A percentile compares a stretch with the other conserved stretches of the same genome.
Conservation (phyloP, 2,329 filamentous ascomycete genomes). For the Aspergillus novoparasiticus region DNA sequence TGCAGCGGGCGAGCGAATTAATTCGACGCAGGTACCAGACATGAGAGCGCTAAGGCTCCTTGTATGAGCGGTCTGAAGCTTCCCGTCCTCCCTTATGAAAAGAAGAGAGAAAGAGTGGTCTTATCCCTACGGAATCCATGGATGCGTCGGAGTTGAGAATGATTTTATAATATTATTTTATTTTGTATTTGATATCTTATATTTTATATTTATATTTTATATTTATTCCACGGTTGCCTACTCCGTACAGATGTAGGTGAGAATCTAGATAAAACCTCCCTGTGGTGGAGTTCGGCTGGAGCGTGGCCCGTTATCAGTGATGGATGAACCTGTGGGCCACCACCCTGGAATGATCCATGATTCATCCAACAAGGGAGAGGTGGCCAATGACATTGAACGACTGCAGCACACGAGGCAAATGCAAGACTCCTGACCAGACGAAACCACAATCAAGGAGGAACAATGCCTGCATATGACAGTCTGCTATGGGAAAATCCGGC, state of each 20-base stretch:
- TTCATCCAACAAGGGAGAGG: slow-evolving; percentile 4
- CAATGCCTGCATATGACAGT: slow-evolving; percentile 5
- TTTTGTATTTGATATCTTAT: background rate
- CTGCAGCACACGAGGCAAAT: slow-evolving; percentile 3
- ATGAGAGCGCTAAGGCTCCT: background rate
- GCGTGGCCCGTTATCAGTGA: slow-evolving; percentile 4
- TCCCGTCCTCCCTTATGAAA: background rate
- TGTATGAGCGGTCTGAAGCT: background rate
- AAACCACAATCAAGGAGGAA: background rate
- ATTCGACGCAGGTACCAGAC: slow-evolving; percentile 14
- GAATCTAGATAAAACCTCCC: background rate
- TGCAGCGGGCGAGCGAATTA: background rate
- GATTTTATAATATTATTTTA: background rate
- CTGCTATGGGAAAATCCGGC: background rate
- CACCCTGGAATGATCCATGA: slow-evolving; percentile 4
- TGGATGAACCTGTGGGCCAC: slow-evolving; percentile 11
- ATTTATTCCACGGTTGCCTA: background rate
- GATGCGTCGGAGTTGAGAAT: background rate
- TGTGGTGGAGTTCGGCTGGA: background rate
- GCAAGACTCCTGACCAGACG: background rate
- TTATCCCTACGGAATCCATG: background rate
- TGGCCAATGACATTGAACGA: background rate
- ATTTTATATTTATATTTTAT: background rate
- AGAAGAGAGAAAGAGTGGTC: background rate
- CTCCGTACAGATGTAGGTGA: too few species aligned